Conservation (phyloP, 371 early-diverging fungal species). For the Mucor ambiguus region DNA sequence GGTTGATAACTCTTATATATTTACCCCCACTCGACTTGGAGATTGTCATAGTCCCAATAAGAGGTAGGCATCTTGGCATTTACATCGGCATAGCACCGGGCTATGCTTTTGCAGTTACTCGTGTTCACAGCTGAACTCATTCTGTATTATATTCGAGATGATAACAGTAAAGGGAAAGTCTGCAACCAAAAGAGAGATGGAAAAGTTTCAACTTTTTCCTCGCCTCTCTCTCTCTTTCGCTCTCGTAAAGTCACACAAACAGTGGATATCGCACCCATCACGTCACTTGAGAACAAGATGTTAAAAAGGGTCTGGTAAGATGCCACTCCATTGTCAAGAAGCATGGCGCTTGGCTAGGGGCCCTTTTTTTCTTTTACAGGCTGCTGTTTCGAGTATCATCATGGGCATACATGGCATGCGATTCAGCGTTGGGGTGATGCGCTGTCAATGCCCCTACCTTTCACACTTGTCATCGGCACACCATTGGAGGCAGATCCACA, state of each 20-base stretch:
- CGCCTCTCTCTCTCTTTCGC: neutral
- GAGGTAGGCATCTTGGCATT: slow-evolving; percentile 80
- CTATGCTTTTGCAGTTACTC: slow-evolving; percentile 52
- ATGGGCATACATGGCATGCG: too few relatives aligned
- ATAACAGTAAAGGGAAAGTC: neutral
- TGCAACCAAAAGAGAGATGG: neutral
- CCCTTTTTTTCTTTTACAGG: too few relatives aligned
- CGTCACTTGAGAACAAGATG: slow-evolving; percentile 1
- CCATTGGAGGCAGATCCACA: neutral
- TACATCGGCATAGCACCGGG: slow-evolving; percentile 89
- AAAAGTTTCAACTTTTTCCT: neutral
- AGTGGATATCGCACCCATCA: neutral
- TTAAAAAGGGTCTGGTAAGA: neutral
- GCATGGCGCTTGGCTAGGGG: too few relatives aligned
- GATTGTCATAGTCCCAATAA: slow-evolving; percentile 98
- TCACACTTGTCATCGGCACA: neutral
- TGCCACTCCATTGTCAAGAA: neutral
- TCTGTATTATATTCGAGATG: neutral
- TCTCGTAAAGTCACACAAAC: slow-evolving; percentile 13
- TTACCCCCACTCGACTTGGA: slow-evolving; percentile 85
- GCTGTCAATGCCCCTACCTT: too few relatives aligned
- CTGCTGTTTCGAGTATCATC: too few relatives aligned
- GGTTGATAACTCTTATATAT: neutral
- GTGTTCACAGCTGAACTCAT: slow-evolving; percentile 15
- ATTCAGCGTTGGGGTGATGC: neutral